These are phyloP conservation scores for Trichoderma pleuroti DNA, from an alignment of 2,329 filamentous ascomycete genomes.

Conservation along the genomic window DNA sequence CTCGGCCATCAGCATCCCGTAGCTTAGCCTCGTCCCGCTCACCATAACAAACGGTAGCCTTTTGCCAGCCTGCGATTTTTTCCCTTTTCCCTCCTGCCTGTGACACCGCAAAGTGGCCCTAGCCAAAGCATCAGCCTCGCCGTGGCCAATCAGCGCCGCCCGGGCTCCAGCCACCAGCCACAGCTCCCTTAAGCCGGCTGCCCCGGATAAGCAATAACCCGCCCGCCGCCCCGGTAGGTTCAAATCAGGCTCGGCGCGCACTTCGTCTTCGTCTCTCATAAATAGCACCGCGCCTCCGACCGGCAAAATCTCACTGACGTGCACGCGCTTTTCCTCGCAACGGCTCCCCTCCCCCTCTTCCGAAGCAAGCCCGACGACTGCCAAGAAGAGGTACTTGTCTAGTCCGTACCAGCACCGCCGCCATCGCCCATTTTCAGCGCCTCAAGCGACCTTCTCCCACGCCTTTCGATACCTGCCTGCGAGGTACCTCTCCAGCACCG, in stretches of 20 bases:
- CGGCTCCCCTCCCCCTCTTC: constrained; percentile 28
- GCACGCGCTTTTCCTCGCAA: constrained; percentile 45
- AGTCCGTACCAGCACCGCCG: background rate
- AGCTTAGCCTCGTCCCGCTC: constrained; percentile 8
- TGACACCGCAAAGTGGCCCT: constrained; percentile 16
- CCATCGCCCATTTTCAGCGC: background rate
- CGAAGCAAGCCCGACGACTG: background rate
- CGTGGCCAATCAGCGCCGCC: background rate
- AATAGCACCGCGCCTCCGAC: constrained; percentile 46
- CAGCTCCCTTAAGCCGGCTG: constrained; percentile 11
- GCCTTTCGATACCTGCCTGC: background rate
- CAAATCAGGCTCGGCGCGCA: constrained; percentile 36
- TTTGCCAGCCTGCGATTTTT: background rate
- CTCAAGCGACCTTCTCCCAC: background rate
- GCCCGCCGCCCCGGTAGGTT: constrained; percentile 35
- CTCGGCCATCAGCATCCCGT: background rate
- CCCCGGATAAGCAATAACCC: constrained; percentile 31
- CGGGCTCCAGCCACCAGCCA: constrained; percentile 17
- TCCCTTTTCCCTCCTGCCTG: background rate
- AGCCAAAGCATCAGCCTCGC: background rate
- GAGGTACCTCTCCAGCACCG: background rate
- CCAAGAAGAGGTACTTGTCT: background rate
- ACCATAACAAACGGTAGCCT: constrained; percentile 3
- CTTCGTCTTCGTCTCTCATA: constrained; percentile 41
- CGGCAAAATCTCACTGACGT: constrained; percentile 43